Evolutionary conservation across 768 basidiomycete species (phyloP), one percentile per base, ranked within the genome.

Genomic region (Termitomyces titanicus): DNA sequence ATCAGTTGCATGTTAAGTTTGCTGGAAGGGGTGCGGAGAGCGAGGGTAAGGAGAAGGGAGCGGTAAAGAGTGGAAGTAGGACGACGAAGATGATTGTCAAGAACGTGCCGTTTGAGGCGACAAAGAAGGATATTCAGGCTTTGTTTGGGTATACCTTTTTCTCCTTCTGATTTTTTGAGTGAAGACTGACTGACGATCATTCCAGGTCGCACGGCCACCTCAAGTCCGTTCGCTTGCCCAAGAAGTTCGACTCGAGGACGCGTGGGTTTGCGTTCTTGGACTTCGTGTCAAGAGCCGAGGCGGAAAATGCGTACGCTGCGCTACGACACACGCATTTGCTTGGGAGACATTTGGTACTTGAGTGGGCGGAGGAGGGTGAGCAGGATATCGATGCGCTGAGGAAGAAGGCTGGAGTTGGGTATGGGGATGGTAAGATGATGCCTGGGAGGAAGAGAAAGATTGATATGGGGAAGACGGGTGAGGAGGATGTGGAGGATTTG

Each of bases 251-350:
- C 64, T 81, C 88, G 15, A 82, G 88, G 43, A 86, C 90, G 2
- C 85, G 97, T 31, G 97, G 97, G 3, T 99, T 98, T 68, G 97
- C 94, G 1, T 99, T 98, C 75, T 78, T 98, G 63, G 95, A 99
- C 61, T 98, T 98, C 67, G 80, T 90, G 18, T 87, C 92, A 2
- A 81, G 90, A 17, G 84, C 85, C 47, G 96, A 99, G 64, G 96
- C 96, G 2, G 89, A 93, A 68, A 87, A 87, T 40, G 96, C 93
- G 0, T 93, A 88, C 69, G 83, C 81, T 25, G 85, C 92, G 11
- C 80, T 99, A 22, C 82, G 85, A 61, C 94, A 98, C 70, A 97
- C 95, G 0, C 97, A 98, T 78, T 85, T 98, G 63, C 84, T 99
- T 20, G 96, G 97, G 9, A 75, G 97, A 34, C 97, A 99, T 79